These are phyloP conservation scores for Bombardia bombarda DNA, from an alignment of 495 filamentous ascomycete genomes.

Conservation along the genomic window DNA sequence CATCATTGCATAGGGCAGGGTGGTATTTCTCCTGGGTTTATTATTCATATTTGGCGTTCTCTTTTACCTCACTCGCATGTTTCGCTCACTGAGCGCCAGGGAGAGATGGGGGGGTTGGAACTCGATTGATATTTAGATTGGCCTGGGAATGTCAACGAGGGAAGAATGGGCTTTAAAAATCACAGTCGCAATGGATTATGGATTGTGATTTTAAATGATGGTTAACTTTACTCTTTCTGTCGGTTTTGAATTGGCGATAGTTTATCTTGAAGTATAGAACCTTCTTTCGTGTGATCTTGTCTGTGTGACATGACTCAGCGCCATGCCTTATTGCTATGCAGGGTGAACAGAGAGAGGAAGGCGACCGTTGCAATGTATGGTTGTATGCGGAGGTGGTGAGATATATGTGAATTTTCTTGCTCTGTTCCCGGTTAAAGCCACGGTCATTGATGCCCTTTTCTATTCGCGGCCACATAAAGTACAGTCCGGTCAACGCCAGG, in stretches of 20 bases:
- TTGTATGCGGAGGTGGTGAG: not conserved
- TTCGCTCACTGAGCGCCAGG: too few relatives aligned
- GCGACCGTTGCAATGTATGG: not conserved
- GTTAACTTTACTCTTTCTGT: too few relatives aligned
- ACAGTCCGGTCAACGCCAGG: constrained; percentile 23
- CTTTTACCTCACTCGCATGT: not conserved
- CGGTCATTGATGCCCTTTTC: not conserved
- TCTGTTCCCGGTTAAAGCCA: not conserved
- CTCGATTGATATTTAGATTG: too few relatives aligned
- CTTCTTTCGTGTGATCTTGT: not conserved
- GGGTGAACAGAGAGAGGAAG: too few relatives aligned
- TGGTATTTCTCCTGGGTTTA: not conserved
- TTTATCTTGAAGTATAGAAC: too few relatives aligned
- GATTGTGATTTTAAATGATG: too few relatives aligned
- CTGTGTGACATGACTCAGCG: not conserved
- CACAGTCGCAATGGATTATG: too few relatives aligned
- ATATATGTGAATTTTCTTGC: not conserved
- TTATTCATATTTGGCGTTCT: not conserved
- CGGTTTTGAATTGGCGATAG: too few relatives aligned
- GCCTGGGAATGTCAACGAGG: too few relatives aligned
- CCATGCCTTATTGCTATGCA: not conserved
- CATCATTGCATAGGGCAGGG: not conserved
- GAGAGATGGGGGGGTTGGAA: too few relatives aligned
- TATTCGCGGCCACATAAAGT: constrained; percentile 12
- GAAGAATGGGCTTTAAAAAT: too few relatives aligned